Conservation (phyloP, 768 basidiomycete genomes). For the Hygrocybe coccinea region DNA sequence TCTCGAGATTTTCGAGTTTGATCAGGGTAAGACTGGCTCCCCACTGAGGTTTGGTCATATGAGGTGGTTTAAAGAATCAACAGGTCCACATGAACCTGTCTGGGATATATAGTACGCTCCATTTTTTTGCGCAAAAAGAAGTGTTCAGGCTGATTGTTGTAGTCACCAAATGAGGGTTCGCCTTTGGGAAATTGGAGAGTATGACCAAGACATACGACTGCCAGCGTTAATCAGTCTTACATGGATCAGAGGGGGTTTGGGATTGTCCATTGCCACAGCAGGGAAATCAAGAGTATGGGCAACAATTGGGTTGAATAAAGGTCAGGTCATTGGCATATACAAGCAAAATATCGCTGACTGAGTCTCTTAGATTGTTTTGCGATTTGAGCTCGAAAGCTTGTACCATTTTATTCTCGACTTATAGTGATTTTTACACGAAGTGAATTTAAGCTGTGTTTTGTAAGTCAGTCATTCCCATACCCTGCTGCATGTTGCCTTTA, state of each 20-base stretch:
- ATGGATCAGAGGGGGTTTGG: too few species aligned
- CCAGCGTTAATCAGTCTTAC: too few species aligned
- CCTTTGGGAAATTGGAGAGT: neutral
- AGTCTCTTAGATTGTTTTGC: too few species aligned
- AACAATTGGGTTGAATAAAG: neutral
- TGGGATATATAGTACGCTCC: neutral
- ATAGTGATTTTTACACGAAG: neutral
- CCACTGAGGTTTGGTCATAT: neutral
- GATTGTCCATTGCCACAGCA: too few species aligned
- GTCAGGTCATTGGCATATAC: too few species aligned
- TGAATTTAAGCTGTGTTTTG: neutral
- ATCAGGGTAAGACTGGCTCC: neutral
- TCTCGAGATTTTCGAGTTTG: neutral
- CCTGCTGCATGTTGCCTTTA: too few species aligned
- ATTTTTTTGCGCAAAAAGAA: too few species aligned
- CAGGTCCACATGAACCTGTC: neutral
- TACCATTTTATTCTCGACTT: neutral
- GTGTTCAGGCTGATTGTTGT: neutral
- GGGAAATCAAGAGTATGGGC: too few species aligned
- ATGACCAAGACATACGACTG: too few species aligned
- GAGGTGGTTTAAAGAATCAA: neutral
- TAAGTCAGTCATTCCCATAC: neutral
- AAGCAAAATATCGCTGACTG: too few species aligned
- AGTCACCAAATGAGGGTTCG: neutral
- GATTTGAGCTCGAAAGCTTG: too few species aligned